A percentile compares a stretch with the other conserved stretches of the same genome.
phyloP scores from a whole-genome alignment of 2,329 filamentous ascomycete genomes.

The Mycocentrospora acerina region DNA sequence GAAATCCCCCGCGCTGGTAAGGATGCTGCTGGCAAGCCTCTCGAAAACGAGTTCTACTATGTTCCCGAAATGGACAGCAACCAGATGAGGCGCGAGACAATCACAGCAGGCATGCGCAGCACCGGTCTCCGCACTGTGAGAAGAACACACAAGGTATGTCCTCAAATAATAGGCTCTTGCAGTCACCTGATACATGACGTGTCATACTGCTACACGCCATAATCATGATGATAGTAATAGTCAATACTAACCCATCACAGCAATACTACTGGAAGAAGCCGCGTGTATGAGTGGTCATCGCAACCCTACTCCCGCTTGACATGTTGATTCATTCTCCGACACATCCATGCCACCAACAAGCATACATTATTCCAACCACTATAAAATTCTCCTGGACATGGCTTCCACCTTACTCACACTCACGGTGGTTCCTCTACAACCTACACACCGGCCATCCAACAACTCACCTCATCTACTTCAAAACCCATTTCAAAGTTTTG shows the following conservation, averaged over 20 bases:
- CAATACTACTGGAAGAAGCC: conserved; percentile 74
- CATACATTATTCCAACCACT: not conserved
- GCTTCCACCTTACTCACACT: not conserved
- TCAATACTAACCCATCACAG: conserved; percentile 41
- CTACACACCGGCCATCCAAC: too few species aligned
- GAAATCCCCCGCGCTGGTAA: conserved; percentile 90
- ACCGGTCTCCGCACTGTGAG: conserved; percentile 85
- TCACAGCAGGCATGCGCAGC: conserved; percentile 83
- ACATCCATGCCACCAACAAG: not conserved
- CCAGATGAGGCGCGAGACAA: conserved; percentile 73
- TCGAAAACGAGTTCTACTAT: conserved; percentile 98
- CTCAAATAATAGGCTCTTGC: not conserved
- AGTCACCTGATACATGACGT: not conserved
- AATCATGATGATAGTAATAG: not conserved
- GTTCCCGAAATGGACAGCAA: conserved; percentile 84
- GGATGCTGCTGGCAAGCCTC: conserved; percentile 87
- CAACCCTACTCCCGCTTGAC: not conserved
- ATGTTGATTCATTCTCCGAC: not conserved
- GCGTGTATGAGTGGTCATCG: conserved; percentile 28
- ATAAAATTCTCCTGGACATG: conserved; percentile 9
- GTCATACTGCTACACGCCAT: too few species aligned
- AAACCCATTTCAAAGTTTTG: conserved; percentile 10
- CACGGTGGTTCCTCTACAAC: too few species aligned
- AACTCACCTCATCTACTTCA: not conserved
- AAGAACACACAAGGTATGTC: conserved; percentile 91